Percentiles rank a stretch among this genome's conserved stretches.
Conservation (phyloP, 2,329 filamentous ascomycete genomes). For the Chalaropsis thielavioides region DNA sequence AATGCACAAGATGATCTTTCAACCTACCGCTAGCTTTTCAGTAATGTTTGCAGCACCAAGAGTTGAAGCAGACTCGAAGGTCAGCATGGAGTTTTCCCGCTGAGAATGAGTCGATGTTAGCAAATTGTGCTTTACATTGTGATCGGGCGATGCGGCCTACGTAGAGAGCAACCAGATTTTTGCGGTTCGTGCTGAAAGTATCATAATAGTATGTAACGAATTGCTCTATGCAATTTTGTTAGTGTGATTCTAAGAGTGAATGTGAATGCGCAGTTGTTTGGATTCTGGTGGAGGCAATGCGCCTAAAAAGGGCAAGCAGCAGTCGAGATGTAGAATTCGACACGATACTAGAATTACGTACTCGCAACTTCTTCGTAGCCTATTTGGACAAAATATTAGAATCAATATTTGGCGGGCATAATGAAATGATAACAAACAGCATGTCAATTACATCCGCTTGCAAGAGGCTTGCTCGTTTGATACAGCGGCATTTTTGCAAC, state of each 20-base stretch:
- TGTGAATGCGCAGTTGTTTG: not conserved
- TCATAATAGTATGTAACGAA: conserved; percentile 88
- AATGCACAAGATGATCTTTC: conserved; percentile 8
- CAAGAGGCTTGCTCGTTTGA: not conserved
- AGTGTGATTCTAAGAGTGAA: not conserved
- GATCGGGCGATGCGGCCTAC: conserved; percentile 37
- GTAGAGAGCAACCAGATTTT: conserved; percentile 56
- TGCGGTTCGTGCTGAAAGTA: conserved; percentile 64
- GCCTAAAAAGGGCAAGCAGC: not conserved
- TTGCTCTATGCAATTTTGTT: conserved; percentile 43
- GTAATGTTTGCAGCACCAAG: conserved; percentile 53
- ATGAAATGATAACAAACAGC: not conserved
- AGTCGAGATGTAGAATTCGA: not conserved
- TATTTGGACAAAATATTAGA: conserved; percentile 19
- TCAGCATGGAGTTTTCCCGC: conserved; percentile 80
- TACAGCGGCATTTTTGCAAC: not conserved
- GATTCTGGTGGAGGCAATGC: not conserved
- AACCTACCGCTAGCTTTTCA: conserved; percentile 64
- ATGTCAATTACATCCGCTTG: not conserved
- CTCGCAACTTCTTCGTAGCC: conserved; percentile 35
- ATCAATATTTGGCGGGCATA: conserved; percentile 3
- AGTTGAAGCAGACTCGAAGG: conserved; percentile 62
- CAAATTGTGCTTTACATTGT: not conserved
- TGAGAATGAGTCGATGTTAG: conserved; percentile 27
- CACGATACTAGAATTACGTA: conserved; percentile 24